Base-by-base conservation (phyloP, 1,139 yeast genomes). In the Eremothecium cymbalariae region DNA sequence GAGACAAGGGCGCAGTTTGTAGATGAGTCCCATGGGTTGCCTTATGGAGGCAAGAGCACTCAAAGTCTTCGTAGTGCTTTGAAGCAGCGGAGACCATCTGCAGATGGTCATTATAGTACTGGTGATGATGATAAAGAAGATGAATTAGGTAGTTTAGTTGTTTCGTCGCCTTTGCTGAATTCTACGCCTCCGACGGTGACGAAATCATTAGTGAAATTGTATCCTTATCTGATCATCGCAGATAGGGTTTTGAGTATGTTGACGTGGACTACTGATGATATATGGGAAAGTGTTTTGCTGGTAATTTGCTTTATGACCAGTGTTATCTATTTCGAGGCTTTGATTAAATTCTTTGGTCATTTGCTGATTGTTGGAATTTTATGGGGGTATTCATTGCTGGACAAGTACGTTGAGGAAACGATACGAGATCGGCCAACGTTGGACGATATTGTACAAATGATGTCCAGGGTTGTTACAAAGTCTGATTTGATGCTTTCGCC, bases 101-200 rank as follows among this genome's bases (percentile, higher is more conserved):
- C 25, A 23, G n/a, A n/a, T n/a, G n/a, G n/a, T n/a, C n/a, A n/a
- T n/a, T n/a, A n/a, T n/a, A 8, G 12, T 8, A 23, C 8, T 7
- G 25, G 25, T 23, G 21, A 8, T 7, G 21, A 19, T 8, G 21
- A 19, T 19, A 14, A 12, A 8, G 33, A 24, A 11, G 37, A 33
- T 21, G 48, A 43, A 24, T 25, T 12, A n/a, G 45, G 38, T 14
- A 36, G 38, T 8, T 45, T 33, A 28, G 47, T 55, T 12, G 54
- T 44, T 12, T 56, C 62, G 7, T 77, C 86, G 3, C 90, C 90
- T 2, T 62, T 81, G 41, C 63, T 81, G 34, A 72, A 80, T 2
- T 75, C 84, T 1, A 88, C 98, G 0, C 97, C 98, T 1, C 94
- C 95, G 3, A 75, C 88, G 0, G 88, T 88, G 9, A 79, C 95